Evolutionary conservation across 2,329 filamentous ascomycete species (phyloP), one percentile per base, ranked within the genome.

Genomic region (Amylocarpus encephaloides): DNA sequence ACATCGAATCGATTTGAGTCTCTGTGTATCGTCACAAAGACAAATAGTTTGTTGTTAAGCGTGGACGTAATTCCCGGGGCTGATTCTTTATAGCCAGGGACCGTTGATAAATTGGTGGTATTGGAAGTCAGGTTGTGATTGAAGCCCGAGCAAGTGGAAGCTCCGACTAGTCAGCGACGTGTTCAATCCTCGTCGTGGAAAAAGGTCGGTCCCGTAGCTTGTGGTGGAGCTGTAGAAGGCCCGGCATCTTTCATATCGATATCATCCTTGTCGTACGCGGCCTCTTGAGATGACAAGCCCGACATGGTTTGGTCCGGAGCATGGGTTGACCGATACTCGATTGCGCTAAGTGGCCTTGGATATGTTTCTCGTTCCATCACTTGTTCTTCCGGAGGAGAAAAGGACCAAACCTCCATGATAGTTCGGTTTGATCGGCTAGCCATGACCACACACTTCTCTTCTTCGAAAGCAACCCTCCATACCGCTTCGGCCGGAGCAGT

Each of bases 351-450:
- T 3, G 65, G 63, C 26, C 65, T 49, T 7, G 56, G 59, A 30
- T 59, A 58, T 9, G 64, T 63, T 2, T 66, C 56, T 39, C 65
- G 60, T 43, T 71, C 68, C 54, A 70, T 56, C 73, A 75, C 18
- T 76, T 71, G 51, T 46, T 88, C 86, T 51, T 88, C 85, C 0
- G 89, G 88, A 12, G 92, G 91, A 3, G 92, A 90, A 67, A 96
- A 96, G 9, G 88, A 92, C 89, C 90, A 96, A 3, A 96, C 89
- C 83, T 98, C 93, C 93, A 98, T 98, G 55, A 97, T 86, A 0
- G 94, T 97, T 55, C 91, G 83, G 49, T 83, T 85, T 46, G 82
- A 82, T 53, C 92, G 80, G 61, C 89, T 85, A 7, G 93, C 93
- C 76, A 98, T 87, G 30, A 95, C 92, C 29, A 98, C 92, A 51